phyloP scores from a whole-genome alignment of 352 stramenopile species.

The Phytophthora idaei region DNA sequence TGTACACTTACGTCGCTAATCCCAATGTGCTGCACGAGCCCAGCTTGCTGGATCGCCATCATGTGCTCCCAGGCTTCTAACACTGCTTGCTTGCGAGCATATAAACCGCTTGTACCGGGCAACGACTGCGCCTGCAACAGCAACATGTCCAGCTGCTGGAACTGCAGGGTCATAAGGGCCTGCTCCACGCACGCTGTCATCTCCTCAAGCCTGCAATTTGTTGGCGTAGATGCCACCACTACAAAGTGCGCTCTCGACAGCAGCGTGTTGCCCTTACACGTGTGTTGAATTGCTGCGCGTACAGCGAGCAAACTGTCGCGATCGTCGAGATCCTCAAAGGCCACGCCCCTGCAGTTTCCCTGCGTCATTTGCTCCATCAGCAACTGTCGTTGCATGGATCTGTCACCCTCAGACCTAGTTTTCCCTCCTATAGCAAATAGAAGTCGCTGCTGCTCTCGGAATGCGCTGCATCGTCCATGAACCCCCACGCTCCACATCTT shows the following conservation, averaged over 20 bases:
- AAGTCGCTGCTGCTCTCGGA: slow-evolving; percentile 51
- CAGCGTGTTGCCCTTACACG: slow-evolving; percentile 33
- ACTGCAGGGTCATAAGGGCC: slow-evolving; percentile 38
- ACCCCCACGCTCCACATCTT: slow-evolving; percentile 64
- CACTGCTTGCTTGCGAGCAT: slow-evolving; percentile 50
- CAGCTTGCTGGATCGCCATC: slow-evolving; percentile 38
- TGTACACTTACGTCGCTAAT: slow-evolving; percentile 53
- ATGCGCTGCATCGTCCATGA: slow-evolving; percentile 38
- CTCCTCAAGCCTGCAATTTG: slow-evolving; percentile 21
- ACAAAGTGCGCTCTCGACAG: slow-evolving; percentile 38
- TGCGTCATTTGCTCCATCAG: slow-evolving; percentile 30
- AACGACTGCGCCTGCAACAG: slow-evolving; percentile 42
- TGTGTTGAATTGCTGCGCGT: slow-evolving; percentile 30
- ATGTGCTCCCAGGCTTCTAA: slow-evolving; percentile 53
- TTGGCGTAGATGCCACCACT: slow-evolving; percentile 32
- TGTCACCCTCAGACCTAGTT: slow-evolving; percentile 5
- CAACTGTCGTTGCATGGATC: slow-evolving; percentile 31
- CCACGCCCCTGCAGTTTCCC: slow-evolving; percentile 47
- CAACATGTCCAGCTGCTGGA: slow-evolving; percentile 49
- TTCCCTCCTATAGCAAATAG: slow-evolving; percentile 50
- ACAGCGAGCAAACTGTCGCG: slow-evolving; percentile 32
- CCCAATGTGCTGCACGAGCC: slow-evolving; percentile 46
- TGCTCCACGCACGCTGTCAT: slow-evolving; percentile 36
- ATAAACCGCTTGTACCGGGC: slow-evolving; percentile 11
- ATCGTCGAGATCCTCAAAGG: slow-evolving; percentile 43